Base-by-base conservation (phyloP, 257 asterid species). In the Primulina huaijiensis region DNA sequence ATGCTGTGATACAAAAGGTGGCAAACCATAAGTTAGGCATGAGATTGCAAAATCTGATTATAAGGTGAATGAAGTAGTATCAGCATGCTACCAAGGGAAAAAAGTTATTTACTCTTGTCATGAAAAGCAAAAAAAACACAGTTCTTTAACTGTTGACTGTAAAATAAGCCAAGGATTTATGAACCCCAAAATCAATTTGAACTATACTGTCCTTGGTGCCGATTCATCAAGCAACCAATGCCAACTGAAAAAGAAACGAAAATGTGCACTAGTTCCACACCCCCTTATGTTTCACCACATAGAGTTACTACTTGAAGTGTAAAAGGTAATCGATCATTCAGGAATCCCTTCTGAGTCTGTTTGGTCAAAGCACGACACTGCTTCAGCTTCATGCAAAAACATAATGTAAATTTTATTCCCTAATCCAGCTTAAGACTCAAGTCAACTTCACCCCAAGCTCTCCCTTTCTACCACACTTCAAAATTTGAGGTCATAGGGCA, bases 1-100 rank as follows among this genome's bases (percentile, higher is more conserved):
- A 89, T 88, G 78, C 96, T 92, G 90, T 64, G 67, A 80, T 58
- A 46, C 55, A 77, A 67, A 73, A 16, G 25, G 55, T 53, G 60
- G 29, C 72, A 70, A 60, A 62, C 65, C 52, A 74, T 23, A 58
- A 62, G 77, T 73, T 12, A 76, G 72, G 66, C 29, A 68, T 6
- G 27, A 27, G 17, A 65, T 34, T 12, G 50, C 60, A 66, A 62
- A 17, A 21, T 58, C 29, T 61, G 68, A 64, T 43, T 33, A 61
- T 34, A 62, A 62, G 35, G 30, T 14, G 69, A n/a, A 64, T 0
- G 66, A 64, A 33, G 35, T 71, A 56, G 57, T 60, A 68, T 46
- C 60, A 9, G 33, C 69, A 59, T 70, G 52, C n/a, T 2, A 74
- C 8, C 8, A 68, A 59, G 20, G 25, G 21, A 37, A 5, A 12